Evolutionary conservation across 2,329 filamentous ascomycete genomes (phyloP).

Genomic region (Trichoderma lentiforme): DNA sequence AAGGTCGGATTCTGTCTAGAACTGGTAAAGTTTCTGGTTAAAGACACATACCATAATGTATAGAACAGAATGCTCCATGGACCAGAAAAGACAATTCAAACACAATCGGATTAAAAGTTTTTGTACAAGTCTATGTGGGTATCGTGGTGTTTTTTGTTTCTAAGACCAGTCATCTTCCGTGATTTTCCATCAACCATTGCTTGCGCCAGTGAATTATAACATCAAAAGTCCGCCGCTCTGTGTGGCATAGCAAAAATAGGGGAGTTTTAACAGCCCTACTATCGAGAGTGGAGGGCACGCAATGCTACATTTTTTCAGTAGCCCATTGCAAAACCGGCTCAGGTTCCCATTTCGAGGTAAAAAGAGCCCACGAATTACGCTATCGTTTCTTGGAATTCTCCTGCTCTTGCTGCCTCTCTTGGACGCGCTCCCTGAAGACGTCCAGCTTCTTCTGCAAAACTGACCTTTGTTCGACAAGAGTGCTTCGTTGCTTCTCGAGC

Average conservation of each 20-base stretch:
- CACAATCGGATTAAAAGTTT: neutral
- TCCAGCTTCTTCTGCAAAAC: slow-evolving; percentile 43
- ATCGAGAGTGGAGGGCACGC: neutral
- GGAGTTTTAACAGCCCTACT: too few species aligned
- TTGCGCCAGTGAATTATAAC: neutral
- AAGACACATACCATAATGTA: neutral
- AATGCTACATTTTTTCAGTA: neutral
- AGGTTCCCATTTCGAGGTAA: neutral
- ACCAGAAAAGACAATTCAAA: neutral
- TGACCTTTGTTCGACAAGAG: slow-evolving; percentile 38
- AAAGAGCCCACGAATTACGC: neutral
- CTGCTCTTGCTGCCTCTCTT: slow-evolving; percentile 34
- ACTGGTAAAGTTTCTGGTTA: neutral
- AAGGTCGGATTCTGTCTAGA: neutral
- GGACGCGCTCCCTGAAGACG: slow-evolving; percentile 38
- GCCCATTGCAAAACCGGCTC: neutral
- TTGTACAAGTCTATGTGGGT: neutral
- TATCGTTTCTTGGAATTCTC: slow-evolving; percentile 18
- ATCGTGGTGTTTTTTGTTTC: neutral
- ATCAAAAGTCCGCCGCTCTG: neutral
- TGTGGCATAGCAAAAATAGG: neutral
- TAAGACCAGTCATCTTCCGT: neutral
- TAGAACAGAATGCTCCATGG: neutral
- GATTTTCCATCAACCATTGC: neutral
- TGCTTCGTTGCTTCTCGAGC: slow-evolving; percentile 41